Evolutionary conservation across 805 yeast genomes (phyloP).

Genomic region (Hanseniaspora thailandica): DNA sequence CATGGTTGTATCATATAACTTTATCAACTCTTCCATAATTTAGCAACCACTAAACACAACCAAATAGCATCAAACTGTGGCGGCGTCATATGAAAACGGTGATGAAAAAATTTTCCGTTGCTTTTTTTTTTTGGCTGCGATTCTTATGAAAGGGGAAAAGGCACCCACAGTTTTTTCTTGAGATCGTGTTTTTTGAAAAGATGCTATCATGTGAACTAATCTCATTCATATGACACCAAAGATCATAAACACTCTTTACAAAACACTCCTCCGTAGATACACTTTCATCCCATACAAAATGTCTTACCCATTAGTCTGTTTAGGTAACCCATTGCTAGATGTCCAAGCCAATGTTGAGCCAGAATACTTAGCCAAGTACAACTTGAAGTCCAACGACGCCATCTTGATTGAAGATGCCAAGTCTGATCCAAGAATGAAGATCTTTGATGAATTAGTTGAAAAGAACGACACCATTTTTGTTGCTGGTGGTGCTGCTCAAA

Average conservation of each 20-base stretch:
- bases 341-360: constrained; percentile 64
- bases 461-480: constrained; percentile 52
- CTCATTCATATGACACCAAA: background rate
- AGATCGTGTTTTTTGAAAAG: too few relatives aligned
- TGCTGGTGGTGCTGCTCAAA: constrained; percentile 99
- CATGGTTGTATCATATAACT: too few relatives aligned
- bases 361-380: constrained; percentile 67
- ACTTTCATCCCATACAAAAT: constrained; percentile 19
- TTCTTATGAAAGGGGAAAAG: too few relatives aligned
- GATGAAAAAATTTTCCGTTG: too few relatives aligned
- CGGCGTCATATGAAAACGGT: background rate
- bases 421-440: constrained; percentile 74
- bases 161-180: background rate
- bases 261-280: background rate
- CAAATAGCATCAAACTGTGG: background rate
- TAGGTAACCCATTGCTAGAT: constrained; percentile 88
- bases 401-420: constrained; percentile 47
- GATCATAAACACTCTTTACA: background rate
- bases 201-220: too few relatives aligned
- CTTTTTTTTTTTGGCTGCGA: background rate
- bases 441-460: constrained; percentile 65
- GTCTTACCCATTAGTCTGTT: constrained; percentile 44
- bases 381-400: constrained; percentile 83
- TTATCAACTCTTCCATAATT: too few relatives aligned
- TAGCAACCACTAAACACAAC: too few relatives aligned